phyloP scores from a whole-genome alignment of 805 yeast genomes.

The Kodamaea sagamina region DNA sequence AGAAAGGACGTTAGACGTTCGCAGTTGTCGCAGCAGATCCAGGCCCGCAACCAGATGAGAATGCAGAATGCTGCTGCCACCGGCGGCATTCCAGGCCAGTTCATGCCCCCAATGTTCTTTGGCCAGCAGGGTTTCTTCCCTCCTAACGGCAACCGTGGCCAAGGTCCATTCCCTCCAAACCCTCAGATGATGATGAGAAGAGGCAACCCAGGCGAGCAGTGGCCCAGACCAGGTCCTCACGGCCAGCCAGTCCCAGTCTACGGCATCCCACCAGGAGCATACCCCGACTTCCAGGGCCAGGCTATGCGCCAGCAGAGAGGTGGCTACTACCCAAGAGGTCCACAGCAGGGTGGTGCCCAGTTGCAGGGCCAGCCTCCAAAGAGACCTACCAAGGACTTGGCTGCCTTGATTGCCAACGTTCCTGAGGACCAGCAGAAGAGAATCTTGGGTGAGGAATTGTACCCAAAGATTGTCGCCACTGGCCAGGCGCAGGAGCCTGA shows the following conservation, averaged over 20 bases:
- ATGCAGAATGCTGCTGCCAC: slow-evolving; percentile 94
- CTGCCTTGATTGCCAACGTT: slow-evolving; percentile 59
- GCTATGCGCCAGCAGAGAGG: slow-evolving; percentile 57
- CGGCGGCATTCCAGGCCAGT: slow-evolving; percentile 83
- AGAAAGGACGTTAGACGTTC: slow-evolving; percentile 96
- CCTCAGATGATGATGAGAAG: slow-evolving; percentile 77
- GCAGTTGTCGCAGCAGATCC: slow-evolving; percentile 96
- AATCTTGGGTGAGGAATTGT: slow-evolving; percentile 95
- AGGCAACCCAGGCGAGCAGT: slow-evolving; percentile 56
- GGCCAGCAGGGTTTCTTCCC: slow-evolving; percentile 83
- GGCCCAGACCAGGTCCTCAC: slow-evolving; percentile 74
- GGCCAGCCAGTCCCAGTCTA: slow-evolving; percentile 85
- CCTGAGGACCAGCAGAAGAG: slow-evolving; percentile 95
- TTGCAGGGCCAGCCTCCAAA: slow-evolving; percentile 12
- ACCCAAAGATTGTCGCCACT: slow-evolving; percentile 85
- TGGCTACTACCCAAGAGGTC: slow-evolving; percentile 51
- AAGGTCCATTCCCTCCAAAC: slow-evolving; percentile 73
- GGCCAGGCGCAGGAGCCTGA: slow-evolving; percentile 88
- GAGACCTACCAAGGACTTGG: slow-evolving; percentile 52
- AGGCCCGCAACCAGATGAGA: slow-evolving; percentile 97
- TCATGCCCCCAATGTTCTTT: slow-evolving; percentile 83
- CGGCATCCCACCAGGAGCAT: slow-evolving; percentile 79
- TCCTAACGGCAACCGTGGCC: slow-evolving; percentile 81
- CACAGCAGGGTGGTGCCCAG: slow-evolving; percentile 37
- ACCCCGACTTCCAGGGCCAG: slow-evolving; percentile 50